These are phyloP conservation scores for Wickerhamomyces sp. DNA, from an alignment of 1,139 yeast genomes.

Conservation along the genomic window DNA sequence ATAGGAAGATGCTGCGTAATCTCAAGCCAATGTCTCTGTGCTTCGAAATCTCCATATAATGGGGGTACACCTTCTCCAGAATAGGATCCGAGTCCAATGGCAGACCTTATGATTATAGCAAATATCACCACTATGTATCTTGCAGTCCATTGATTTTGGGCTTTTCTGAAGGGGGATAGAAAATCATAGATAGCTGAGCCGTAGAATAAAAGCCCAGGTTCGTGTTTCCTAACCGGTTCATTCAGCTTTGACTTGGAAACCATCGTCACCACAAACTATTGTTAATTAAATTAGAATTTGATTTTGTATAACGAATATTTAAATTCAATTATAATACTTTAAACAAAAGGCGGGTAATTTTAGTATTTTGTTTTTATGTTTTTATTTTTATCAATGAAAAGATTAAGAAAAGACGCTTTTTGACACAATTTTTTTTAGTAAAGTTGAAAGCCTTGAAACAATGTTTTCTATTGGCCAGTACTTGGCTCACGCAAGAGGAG, in stretches of 20 bases:
- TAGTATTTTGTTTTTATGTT: too few relatives aligned
- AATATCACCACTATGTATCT: constrained; percentile 71
- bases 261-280: too few relatives aligned
- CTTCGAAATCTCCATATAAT: constrained; percentile 93
- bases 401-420: neutral
- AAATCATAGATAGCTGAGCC: constrained; percentile 56
- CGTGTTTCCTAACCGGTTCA: constrained; percentile 7
- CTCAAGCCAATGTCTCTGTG: constrained; percentile 98
- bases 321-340: too few relatives aligned
- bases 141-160: constrained; percentile 89
- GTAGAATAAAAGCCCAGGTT: constrained; percentile 27
- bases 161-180: constrained; percentile 56
- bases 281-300: too few relatives aligned
- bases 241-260: neutral
- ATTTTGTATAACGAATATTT: too few relatives aligned
- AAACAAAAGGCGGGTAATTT: too few relatives aligned
- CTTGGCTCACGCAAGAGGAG: constrained; percentile 7
- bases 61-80: constrained; percentile 73
- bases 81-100: constrained; percentile 85
- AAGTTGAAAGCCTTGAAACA: neutral
- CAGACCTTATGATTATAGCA: constrained; percentile 73
- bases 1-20: constrained; percentile 75
- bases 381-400: neutral
- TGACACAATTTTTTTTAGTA: neutral
- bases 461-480: constrained; percentile 18